Base-by-base conservation (phyloP, 1,284 basidiomycete genomes). In the Trichosporon ovoides region DNA sequence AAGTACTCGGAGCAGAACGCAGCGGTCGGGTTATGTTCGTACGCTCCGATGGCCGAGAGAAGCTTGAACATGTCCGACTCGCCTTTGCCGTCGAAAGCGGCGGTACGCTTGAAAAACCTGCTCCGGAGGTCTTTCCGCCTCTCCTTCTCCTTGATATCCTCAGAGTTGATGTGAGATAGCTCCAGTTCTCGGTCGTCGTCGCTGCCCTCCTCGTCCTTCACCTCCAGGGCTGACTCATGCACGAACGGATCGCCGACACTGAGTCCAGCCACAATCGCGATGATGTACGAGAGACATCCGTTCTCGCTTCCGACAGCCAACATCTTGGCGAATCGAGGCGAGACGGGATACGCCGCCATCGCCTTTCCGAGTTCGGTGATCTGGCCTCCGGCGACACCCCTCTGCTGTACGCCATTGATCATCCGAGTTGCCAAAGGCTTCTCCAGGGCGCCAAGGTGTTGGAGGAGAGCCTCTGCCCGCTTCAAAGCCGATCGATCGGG, bases 241-340 rank as follows among this genome's bases (percentile, higher is more conserved):
- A 98, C 74, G 79, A 98, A 98, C 1, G 96, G 94, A 77, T 98
- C 94, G 1, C 96, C 96, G 16, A 97, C 92, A 4, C 91, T 92
- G 61, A 98, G 77, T 7, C 89, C 90, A 12, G 95, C 90, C 2
- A 98, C 94, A 49, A 98, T 84, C 2, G 90, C 84, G 60, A 98
- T 87, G 31, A 97, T 83, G 75, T 95, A 98, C 9, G 94, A 87
- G 55, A 98, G 76, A 74, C 94, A 98, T 4, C 85, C 88, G 68
- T 96, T 88, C 74, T 97, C 93, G 65, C 89, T 85, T 0, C 93
- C 94, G 53, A 89, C 87, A 14, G 92, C 91, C 35, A 98, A 80
- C 91, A 98, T 95, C 74, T 93, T 88, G 31, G 92, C 89, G 72
- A 92, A 96, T 33, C 96, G 82, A 7, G 96, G 96, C 5, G 88